Evolutionary conservation across 345 rosid genomes (phyloP), one percentile per base, ranked within the genome.

Genomic region (Brassica incana): DNA sequence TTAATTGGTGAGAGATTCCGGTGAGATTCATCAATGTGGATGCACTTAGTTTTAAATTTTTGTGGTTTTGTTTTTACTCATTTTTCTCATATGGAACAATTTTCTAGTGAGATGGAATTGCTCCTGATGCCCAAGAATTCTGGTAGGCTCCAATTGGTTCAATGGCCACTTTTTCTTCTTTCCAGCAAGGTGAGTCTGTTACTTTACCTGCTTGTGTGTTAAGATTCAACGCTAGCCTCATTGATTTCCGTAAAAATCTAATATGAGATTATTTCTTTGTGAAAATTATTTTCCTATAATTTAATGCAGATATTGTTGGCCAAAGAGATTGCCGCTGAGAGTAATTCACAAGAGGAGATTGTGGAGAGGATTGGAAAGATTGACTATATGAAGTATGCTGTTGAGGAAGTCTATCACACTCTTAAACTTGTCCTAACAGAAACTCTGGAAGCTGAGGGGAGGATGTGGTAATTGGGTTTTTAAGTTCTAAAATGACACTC

Each of bases 141-240:
- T 59, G 93, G 96, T 73, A 84, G 82, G 73, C 92, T 93, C 56
- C 86, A 86, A 10, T 74, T 95, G 84, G 91, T 95, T 65, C 98
- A 93, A 81, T 95, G 96, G 98, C 99, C 99, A 11, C 96, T 93
- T 65, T 95, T 95, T 87, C 98, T 95, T 84, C 99, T 95, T 86
- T 88, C 97, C 71, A 95, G 97, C 93, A 95, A 95, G 98, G 99
- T 92, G 65, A 73, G 67, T 60, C 71, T 64, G 69, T 58, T 79
- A 74, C 36, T 69, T 15, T 63, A 40, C 77, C 32, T 56, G 58
- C 23, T 20, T 20, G 23, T 20, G 23, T 20, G 23, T 20, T 20
- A 20, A 20, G 23, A 20, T 20, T 20, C 23, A 20, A 20, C 23
- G 23, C 23, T 20, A 20, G 23, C 23, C 23, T 20, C 23, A 20